These are phyloP conservation scores for Aspergillus pseudonomiae DNA, from an alignment of 2,329 filamentous ascomycete species.

Conservation along the genomic window DNA sequence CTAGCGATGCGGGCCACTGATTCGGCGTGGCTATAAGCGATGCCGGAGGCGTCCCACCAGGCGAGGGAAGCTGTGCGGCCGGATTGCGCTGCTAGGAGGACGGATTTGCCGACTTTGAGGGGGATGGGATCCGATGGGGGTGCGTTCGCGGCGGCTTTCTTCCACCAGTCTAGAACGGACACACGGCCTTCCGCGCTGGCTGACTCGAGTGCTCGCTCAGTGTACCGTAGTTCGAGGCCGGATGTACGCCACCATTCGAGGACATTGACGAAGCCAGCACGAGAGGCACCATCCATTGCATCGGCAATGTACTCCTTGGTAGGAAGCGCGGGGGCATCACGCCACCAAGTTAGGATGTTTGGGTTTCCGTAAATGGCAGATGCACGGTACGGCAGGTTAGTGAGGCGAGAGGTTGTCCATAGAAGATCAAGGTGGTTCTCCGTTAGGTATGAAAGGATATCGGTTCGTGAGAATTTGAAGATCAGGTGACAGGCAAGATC, in stretches of 20 bases:
- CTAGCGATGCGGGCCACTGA: conserved; percentile 82
- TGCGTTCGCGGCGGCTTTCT: conserved; percentile 65
- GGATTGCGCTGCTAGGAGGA: conserved; percentile 81
- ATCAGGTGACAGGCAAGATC: conserved; percentile 83
- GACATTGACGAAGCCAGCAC: conserved; percentile 80
- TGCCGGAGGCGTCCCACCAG: conserved; percentile 85
- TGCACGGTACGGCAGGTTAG: conserved; percentile 83
- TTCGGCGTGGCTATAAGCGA: conserved; percentile 78
- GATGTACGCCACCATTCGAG: conserved; percentile 91
- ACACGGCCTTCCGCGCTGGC: conserved; percentile 83
- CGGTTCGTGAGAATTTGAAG: conserved; percentile 84
- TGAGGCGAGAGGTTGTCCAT: conserved; percentile 79
- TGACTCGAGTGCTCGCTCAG: conserved; percentile 82
- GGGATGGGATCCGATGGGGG: conserved; percentile 55
- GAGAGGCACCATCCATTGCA: conserved; percentile 83
- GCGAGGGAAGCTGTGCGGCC: conserved; percentile 75
- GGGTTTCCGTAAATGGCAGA: conserved; percentile 83
- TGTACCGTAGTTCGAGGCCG: conserved; percentile 79
- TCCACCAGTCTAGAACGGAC: conserved; percentile 93
- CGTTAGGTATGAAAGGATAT: conserved; percentile 74
- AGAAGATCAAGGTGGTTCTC: conserved; percentile 73
- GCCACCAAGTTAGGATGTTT: conserved; percentile 90
- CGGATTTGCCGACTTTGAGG: conserved; percentile 80
- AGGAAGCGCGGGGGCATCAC: conserved; percentile 76
- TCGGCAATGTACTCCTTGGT: conserved; percentile 85